Conservation (phyloP, 306 rosid species). For the Biancaea sappan region DNA sequence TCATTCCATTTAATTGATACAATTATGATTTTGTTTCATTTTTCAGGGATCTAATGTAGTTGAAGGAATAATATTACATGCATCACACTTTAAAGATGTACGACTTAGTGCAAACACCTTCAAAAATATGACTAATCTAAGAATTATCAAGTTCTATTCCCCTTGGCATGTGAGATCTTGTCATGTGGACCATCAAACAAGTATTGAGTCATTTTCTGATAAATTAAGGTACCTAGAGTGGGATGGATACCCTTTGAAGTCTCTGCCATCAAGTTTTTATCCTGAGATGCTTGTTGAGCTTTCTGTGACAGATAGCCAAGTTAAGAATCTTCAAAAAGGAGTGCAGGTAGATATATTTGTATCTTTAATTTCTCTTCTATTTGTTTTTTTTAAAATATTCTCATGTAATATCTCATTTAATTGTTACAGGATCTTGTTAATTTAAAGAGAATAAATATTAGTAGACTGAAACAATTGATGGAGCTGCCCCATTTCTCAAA, state of each 20-base stretch:
- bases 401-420: not conserved
- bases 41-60: constrained; percentile 7
- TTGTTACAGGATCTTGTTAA: constrained; percentile 15
- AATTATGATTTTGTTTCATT: not conserved
- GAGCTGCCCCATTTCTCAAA: constrained; percentile 28
- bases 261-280: not conserved
- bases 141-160: constrained; percentile 17
- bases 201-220: constrained; percentile 16
- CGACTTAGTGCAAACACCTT: constrained; percentile 13
- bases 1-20: not conserved
- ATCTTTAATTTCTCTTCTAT: not conserved
- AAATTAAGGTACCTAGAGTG: not conserved
- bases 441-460: not conserved
- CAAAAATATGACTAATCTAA: constrained; percentile 25
- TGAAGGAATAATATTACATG: constrained; percentile 3
- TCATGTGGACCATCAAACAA: not conserved
- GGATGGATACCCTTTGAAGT: not conserved
- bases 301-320: not conserved
- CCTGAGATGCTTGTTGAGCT: not conserved
- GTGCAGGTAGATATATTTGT: not conserved
- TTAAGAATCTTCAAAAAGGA: not conserved
- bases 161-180: not conserved
- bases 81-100: not conserved
- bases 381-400: not conserved
- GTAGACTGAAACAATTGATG: not conserved